Base-by-base conservation (phyloP, 805 yeast genomes). In the Cyberlindnera subsufficiens region DNA sequence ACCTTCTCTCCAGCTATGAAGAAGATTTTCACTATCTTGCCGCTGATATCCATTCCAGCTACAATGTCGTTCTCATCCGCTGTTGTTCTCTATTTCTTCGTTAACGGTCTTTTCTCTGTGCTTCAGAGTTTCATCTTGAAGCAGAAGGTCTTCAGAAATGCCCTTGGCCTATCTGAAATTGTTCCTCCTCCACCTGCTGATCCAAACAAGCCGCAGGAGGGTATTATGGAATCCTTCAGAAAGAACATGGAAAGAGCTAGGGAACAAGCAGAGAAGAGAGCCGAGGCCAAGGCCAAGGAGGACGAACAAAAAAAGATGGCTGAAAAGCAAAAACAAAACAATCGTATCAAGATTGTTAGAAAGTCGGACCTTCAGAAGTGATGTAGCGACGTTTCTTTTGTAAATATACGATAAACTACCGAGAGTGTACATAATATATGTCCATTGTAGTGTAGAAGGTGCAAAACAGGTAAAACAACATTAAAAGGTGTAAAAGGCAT, bases 41-140 rank as follows among this genome's bases (percentile, higher is more conserved):
- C 98, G 14, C 72, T 89, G 51, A 67, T 82, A 27, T 88, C 96
- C 4, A 82, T 91, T 47, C 80, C 90, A n/a, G 78, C 91, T 52
- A 91, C 97, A 4, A 86, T 85, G 84, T 75, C 81, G 41, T 74
- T 91, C 57, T 82, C 96, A 2, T 77, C 96, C 2, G 95, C 86
- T 32, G 88, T 89, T 30, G 82, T 90, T 49, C 70, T 88, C 39
- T 93, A 90, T 61, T 87, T 91, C 63, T 82, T 91, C 6, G 79
- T 85, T 31, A 88, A 89, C 60, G 86, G 96, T 44, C 50, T 79
- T 13, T 78, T 77, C 54, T 85, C 96, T 1, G 75, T 86, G 39
- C 37, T 77, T 16, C 98, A 91, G 68, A 77, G 91, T 10, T 58
- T 75, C 39, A 54, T 84, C 19, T 71, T 93, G 55, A 79, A 83